Conservation (phyloP, 495 filamentous ascomycete genomes). For the Baudoinia panamericana region DNA sequence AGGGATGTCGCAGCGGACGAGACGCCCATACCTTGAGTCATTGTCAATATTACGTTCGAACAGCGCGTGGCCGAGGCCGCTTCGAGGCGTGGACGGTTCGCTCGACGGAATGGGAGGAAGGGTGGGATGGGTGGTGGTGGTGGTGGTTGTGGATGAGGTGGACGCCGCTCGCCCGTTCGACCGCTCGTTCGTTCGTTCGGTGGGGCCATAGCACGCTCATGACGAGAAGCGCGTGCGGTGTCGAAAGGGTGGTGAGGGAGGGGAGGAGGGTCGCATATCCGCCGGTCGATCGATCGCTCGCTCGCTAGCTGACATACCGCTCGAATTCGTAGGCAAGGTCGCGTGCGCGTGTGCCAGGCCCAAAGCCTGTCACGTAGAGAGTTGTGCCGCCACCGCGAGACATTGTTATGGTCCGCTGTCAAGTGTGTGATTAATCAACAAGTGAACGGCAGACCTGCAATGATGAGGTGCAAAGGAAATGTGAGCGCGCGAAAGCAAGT, state of each 20-base stretch:
- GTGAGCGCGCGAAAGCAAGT: too few species aligned
- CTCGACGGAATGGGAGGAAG: background rate
- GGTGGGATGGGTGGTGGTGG: background rate
- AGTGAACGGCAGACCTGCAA: too few species aligned
- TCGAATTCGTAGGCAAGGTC: constrained; percentile 99
- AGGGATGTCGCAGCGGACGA: constrained; percentile 97
- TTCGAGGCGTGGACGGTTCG: constrained; percentile 1
- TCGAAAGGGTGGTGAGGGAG: background rate
- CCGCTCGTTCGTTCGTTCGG: constrained; percentile 3
- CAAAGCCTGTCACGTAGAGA: constrained; percentile 95
- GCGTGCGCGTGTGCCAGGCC: constrained; percentile 96
- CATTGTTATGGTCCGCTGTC: constrained; percentile 40
- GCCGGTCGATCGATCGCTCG: constrained; percentile 5
- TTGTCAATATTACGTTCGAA: constrained; percentile 14
- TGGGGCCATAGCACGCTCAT: background rate
- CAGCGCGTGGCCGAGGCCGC: constrained; percentile 1
- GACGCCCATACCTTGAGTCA: constrained; percentile 73
- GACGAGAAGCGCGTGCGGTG: background rate
- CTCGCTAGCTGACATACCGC: constrained; percentile 62
- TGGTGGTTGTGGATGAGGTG: too few species aligned
- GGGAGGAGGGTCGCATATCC: background rate
- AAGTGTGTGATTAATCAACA: too few species aligned
- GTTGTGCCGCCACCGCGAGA: constrained; percentile 84
- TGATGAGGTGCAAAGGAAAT: too few species aligned
- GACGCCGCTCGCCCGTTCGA: constrained; percentile 4